phyloP scores from a whole-genome alignment of 331 rosid species.

The Malus hybrid region DNA sequence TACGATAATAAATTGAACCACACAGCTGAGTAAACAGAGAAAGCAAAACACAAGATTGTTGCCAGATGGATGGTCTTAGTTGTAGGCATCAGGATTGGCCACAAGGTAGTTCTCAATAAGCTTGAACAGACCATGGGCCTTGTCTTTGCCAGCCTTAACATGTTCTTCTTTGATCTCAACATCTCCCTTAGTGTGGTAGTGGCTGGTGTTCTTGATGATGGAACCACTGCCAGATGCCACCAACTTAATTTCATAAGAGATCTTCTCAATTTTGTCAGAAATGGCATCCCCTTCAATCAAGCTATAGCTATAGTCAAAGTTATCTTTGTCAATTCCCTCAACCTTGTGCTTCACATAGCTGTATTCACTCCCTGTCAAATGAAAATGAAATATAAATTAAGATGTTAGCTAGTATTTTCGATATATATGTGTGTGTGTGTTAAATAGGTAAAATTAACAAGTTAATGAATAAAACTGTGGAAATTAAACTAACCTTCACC shows the following conservation, averaged over 20 bases:
- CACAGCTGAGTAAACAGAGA: neutral
- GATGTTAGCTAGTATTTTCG: too few relatives aligned
- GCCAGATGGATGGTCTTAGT: neutral
- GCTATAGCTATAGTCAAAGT: neutral
- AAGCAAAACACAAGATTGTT: neutral
- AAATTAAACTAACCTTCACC: too few relatives aligned
- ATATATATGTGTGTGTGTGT: too few relatives aligned
- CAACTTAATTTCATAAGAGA: neutral
- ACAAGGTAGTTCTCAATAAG: conserved; percentile 9
- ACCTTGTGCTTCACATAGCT: neutral
- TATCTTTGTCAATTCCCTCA: neutral
- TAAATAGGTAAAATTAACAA: too few relatives aligned
- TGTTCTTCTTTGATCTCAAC: neutral
- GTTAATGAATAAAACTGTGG: too few relatives aligned
- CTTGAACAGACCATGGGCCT: conserved; percentile 9
- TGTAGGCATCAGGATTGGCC: conserved; percentile 39
- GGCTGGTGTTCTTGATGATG: neutral
- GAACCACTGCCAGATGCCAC: neutral
- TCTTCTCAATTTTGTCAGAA: neutral
- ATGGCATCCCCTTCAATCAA: neutral
- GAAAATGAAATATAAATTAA: too few relatives aligned
- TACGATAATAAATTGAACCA: neutral
- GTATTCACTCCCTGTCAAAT: neutral
- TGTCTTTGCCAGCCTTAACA: conserved; percentile 17
- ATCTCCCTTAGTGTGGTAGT: neutral